Conservation (phyloP, 2,329 filamentous ascomycete species). For the Penicillium sp. region DNA sequence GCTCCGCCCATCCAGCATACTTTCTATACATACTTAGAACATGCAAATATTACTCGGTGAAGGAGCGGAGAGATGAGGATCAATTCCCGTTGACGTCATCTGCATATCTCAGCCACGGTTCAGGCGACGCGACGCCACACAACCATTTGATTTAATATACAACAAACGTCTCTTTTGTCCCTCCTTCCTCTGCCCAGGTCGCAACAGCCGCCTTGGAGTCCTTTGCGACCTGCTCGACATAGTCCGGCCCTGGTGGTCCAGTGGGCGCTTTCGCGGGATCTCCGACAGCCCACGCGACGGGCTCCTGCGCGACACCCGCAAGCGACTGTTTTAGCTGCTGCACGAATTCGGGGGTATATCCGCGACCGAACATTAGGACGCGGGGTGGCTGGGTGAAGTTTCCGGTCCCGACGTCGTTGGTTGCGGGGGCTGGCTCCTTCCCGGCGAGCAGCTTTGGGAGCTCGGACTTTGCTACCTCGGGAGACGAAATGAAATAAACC, state of each 20-base stretch:
- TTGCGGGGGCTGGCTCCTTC: constrained; percentile 24
- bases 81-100: background rate
- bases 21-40: background rate
- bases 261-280: constrained; percentile 21
- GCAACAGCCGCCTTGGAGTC: background rate
- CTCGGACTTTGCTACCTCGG: constrained; percentile 25
- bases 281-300: constrained; percentile 23
- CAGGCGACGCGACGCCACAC: too few relatives aligned
- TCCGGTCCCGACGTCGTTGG: constrained; percentile 32
- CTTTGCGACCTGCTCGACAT: background rate
- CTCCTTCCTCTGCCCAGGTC: background rate
- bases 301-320: constrained; percentile 3
- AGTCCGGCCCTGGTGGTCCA: constrained; percentile 4
- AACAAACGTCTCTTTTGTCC: background rate
- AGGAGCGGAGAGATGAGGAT: background rate
- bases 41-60: background rate
- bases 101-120: background rate
- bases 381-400: constrained; percentile 31
- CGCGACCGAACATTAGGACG: constrained; percentile 36
- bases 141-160: background rate
- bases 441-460: constrained; percentile 32
- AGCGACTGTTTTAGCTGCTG: constrained; percentile 18
- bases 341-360: constrained; percentile 22
- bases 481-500: constrained; percentile 29
- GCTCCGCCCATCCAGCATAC: background rate